Conservation (phyloP, 169 alveolate genomes). For the Hepatocystis sp. region DNA sequence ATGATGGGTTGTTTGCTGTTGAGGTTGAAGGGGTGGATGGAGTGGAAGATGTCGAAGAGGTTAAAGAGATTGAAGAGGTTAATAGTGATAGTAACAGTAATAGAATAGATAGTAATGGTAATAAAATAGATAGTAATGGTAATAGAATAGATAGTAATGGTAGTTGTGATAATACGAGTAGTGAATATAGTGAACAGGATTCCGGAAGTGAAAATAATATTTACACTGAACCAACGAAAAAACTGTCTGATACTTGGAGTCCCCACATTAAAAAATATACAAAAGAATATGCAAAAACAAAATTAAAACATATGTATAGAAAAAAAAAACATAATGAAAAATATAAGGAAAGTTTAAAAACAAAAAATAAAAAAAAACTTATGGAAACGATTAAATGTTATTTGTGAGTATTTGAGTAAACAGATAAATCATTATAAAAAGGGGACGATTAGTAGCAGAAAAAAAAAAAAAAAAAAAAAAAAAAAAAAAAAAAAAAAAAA, state of each 20-base stretch:
- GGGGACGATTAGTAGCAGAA: neutral
- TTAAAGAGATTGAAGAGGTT: too few relatives aligned
- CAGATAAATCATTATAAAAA: too few relatives aligned
- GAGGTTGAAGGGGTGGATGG: too few relatives aligned
- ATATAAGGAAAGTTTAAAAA: conserved; percentile 64
- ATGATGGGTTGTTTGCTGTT: too few relatives aligned
- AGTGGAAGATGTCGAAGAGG: too few relatives aligned
- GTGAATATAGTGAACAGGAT: too few relatives aligned
- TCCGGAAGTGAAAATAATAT: neutral
- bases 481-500: neutral
- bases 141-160: too few relatives aligned
- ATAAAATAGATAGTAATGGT: too few relatives aligned
- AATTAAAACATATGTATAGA: conserved; percentile 50
- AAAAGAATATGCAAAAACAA: conserved; percentile 52
- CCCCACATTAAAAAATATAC: conserved; percentile 66
- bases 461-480: neutral
- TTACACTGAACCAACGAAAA: conserved; percentile 18
- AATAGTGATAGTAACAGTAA: too few relatives aligned
- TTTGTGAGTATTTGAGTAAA: too few relatives aligned
- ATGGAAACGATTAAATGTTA: conserved; percentile 67
- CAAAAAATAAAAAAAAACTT: conserved; percentile 63
- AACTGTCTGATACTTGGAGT: conserved; percentile 62
- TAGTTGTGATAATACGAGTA: too few relatives aligned
- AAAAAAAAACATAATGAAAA: conserved; percentile 61
- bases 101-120: too few relatives aligned